These are phyloP conservation scores for Pyrenophora tritici-repentis DNA, from an alignment of 2,329 filamentous ascomycete genomes.

Conservation along the genomic window DNA sequence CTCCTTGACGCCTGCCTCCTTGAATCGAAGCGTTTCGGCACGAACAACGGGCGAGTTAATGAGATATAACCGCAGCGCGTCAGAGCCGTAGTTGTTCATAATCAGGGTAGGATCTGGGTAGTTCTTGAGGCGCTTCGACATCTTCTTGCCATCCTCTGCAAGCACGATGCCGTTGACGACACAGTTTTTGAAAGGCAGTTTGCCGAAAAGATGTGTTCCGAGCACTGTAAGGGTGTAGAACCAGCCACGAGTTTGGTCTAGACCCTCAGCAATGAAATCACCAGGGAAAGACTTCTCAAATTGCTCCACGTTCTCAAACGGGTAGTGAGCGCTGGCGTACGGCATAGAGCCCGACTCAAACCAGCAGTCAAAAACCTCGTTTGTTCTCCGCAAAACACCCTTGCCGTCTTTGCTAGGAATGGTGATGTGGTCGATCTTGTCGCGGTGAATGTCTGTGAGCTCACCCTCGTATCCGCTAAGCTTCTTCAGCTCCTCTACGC, in stretches of 20 bases:
- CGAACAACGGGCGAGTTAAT: conserved; percentile 96
- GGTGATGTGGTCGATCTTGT: conserved; percentile 92
- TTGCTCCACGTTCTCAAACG: conserved; percentile 83
- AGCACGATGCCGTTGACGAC: conserved; percentile 96
- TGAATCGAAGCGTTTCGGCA: conserved; percentile 88
- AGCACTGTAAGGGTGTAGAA: conserved; percentile 92
- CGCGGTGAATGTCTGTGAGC: conserved; percentile 83
- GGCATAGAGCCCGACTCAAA: conserved; percentile 97
- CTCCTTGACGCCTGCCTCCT: conserved; percentile 90
- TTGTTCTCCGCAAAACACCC: conserved; percentile 76
- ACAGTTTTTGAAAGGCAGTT: conserved; percentile 89
- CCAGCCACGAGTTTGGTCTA: conserved; percentile 95
- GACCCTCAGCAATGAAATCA: conserved; percentile 91
- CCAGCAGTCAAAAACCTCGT: conserved; percentile 96
- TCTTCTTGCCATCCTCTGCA: conserved; percentile 96
- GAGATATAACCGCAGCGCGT: conserved; percentile 90
- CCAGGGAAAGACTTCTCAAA: conserved; percentile 84
- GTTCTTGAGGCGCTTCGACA: conserved; percentile 97
- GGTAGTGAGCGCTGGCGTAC: conserved; percentile 88
- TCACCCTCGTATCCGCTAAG: conserved; percentile 86
- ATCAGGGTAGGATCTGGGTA: conserved; percentile 86
- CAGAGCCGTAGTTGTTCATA: conserved; percentile 86
- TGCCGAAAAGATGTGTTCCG: conserved; percentile 83
- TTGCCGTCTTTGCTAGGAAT: conserved; percentile 90
- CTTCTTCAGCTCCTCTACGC: conserved; percentile 79